Evolutionary conservation across 345 rosid genomes (phyloP).

Genomic region (Salix purpurea): DNA sequence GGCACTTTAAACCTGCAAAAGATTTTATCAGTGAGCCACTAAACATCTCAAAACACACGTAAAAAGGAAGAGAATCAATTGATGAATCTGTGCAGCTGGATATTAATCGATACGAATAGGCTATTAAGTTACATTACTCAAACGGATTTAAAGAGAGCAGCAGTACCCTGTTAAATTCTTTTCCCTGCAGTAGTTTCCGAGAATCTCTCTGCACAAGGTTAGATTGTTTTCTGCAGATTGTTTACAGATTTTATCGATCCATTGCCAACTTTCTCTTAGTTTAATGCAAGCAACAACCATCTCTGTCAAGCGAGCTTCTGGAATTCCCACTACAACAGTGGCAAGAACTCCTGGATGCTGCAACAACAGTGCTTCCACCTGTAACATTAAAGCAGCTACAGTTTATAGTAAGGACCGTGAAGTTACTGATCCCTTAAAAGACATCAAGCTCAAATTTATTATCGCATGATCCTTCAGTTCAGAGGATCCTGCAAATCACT

Average conservation of each 20-base stretch:
- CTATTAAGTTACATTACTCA: background rate
- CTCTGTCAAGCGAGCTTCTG: conserved; percentile 57
- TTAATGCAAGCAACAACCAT: conserved; percentile 70
- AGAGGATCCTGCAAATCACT: no score
- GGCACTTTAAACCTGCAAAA: conserved; percentile 75
- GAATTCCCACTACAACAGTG: conserved; percentile 56
- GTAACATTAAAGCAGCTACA: conserved; percentile 3
- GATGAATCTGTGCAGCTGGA: background rate
- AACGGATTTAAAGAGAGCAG: background rate
- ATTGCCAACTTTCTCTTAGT: conserved; percentile 53
- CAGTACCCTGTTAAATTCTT: conserved; percentile 57
- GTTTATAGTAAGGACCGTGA: no score
- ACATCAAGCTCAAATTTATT: background rate
- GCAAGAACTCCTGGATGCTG: conserved; percentile 59
- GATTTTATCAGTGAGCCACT: background rate
- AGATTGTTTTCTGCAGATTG: conserved; percentile 10
- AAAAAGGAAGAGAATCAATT: background rate
- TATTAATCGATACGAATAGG: background rate
- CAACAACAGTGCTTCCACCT: conserved; percentile 60
- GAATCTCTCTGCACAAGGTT: conserved; percentile 45
- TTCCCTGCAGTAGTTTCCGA: conserved; percentile 42
- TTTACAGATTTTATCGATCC: conserved; percentile 39
- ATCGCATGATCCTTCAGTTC: background rate
- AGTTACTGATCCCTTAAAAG: background rate
- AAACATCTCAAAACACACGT: background rate